A percentile compares a stretch with the other conserved stretches of the same genome.
Evolutionary conservation across 148 eudicot genomes (phyloP).

Genomic region (Nepenthes gracilis): DNA sequence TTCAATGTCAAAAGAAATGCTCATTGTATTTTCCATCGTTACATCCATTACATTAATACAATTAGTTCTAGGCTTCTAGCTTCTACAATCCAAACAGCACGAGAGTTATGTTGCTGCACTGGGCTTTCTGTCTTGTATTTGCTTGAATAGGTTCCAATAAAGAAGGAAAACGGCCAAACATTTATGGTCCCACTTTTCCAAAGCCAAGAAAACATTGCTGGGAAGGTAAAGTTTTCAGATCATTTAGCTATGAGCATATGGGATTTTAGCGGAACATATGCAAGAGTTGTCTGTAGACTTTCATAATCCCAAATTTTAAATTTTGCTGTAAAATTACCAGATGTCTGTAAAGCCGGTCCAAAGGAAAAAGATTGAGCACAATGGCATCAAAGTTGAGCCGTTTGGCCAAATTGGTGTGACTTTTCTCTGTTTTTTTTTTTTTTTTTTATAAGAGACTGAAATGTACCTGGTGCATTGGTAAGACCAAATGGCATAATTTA

Average conservation of each 20-base stretch:
- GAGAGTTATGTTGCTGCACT: neutral
- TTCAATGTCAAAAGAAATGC: neutral
- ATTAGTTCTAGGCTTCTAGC: neutral
- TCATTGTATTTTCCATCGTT: neutral
- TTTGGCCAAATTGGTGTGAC: conserved; percentile 90
- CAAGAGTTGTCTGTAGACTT: neutral
- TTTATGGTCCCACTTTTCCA: conserved; percentile 80
- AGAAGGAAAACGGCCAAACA: conserved; percentile 91
- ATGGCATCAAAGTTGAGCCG: conserved; percentile 94
- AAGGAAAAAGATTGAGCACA: conserved; percentile 95
- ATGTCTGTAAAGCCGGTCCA: conserved; percentile 79
- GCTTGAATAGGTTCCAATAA: conserved; percentile 33
- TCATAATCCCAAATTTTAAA: conserved; percentile 4
- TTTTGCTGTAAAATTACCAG: conserved; percentile 25
- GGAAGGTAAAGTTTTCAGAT: conserved; percentile 46
- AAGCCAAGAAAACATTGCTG: conserved; percentile 85
- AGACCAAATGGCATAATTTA: no score
- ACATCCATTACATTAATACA: neutral
- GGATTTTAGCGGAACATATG: neutral
- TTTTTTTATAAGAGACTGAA: neutral
- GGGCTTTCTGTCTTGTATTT: conserved; percentile 1
- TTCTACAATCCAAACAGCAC: neutral
- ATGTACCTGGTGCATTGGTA: no score
- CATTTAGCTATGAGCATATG: neutral
- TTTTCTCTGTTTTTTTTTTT: neutral